Evolutionary conservation across 78 protist genomes (phyloP).

Genomic region (Dictyostelium intermedium): DNA sequence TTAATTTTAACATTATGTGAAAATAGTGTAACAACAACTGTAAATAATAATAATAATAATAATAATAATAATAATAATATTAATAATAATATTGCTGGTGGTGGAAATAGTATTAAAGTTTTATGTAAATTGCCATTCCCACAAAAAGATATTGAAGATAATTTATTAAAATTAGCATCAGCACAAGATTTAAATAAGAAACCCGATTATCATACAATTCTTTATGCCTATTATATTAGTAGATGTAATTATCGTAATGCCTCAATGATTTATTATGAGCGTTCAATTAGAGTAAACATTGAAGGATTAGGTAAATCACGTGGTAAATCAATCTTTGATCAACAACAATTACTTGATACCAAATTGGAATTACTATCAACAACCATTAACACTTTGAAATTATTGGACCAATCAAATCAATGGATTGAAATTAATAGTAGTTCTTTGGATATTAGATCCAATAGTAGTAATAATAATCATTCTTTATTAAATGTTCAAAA

Average conservation of each 20-base stretch:
- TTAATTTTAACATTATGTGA: slow-evolving; percentile 17
- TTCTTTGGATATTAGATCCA: neutral
- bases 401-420: neutral
- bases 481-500: neutral
- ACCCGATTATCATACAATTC: slow-evolving; percentile 66
- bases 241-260: slow-evolving; percentile 63
- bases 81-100: neutral
- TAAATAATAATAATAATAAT: neutral
- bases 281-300: slow-evolving; percentile 5
- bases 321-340: slow-evolving; percentile 21
- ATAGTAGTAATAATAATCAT: neutral
- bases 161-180: neutral
- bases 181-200: slow-evolving; percentile 31
- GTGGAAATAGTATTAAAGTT: neutral
- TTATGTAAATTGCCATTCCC: slow-evolving; percentile 38
- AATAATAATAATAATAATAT: neutral
- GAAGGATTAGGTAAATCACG: slow-evolving; percentile 8
- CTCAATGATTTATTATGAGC: slow-evolving; percentile 29
- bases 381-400: slow-evolving; percentile 20
- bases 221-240: slow-evolving; percentile 52
- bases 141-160: neutral
- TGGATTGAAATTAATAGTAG: slow-evolving; percentile 25
- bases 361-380: slow-evolving; percentile 23
- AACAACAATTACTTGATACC: neutral
- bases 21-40: neutral